Evolutionary conservation across 306 rosid genomes (phyloP).

Genomic region (Lithocarpus polystachyus): DNA sequence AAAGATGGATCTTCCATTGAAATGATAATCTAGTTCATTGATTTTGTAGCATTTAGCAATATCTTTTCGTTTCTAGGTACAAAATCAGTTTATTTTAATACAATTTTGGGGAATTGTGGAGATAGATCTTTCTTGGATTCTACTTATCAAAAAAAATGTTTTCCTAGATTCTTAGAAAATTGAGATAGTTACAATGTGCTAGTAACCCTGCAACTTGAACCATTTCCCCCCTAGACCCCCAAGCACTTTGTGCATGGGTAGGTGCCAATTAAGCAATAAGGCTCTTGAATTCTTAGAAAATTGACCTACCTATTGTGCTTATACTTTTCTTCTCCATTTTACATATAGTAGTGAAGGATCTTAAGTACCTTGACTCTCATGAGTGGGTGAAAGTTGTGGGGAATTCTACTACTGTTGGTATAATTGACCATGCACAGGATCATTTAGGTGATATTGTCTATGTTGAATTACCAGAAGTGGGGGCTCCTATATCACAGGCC

Average conservation of each 20-base stretch:
- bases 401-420: conserved; percentile 71
- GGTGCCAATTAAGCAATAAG: no score
- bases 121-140: neutral
- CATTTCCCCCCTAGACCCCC: no score
- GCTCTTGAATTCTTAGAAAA: neutral
- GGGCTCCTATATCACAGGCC: conserved; percentile 57
- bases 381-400: conserved; percentile 95
- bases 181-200: no score
- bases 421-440: conserved; percentile 95
- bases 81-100: neutral
- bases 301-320: neutral
- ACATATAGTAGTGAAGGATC: conserved; percentile 67
- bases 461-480: conserved; percentile 89
- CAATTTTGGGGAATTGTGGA: neutral
- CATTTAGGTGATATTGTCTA: conserved; percentile 95
- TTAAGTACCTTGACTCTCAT: conserved; percentile 75
- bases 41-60: neutral
- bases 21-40: no score
- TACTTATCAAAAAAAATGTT: no score
- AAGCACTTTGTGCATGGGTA: no score
- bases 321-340: neutral
- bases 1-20: no score
- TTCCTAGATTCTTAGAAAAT: neutral
- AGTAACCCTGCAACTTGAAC: no score
- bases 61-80: neutral